Percentiles rank a stretch among this genome's conserved stretches.
phyloP scores from a whole-genome alignment of 768 basidiomycete genomes.

The Pholiota molesta region DNA sequence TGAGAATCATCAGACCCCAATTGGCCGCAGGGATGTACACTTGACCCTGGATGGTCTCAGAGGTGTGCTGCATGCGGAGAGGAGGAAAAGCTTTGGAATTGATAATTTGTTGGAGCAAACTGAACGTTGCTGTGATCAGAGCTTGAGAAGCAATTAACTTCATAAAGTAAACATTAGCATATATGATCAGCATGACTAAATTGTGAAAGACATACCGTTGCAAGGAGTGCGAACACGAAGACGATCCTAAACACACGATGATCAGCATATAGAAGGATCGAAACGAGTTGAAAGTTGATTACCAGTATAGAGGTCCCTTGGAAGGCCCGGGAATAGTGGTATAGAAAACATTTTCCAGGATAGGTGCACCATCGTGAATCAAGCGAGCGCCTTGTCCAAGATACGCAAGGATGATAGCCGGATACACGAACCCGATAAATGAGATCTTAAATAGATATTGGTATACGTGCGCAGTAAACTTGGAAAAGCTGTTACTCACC shows the following conservation, averaged over 20 bases:
- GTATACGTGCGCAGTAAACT: not conserved
- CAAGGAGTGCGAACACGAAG: conserved; percentile 64
- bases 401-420: conserved; percentile 63
- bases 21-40: conserved; percentile 69
- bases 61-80: conserved; percentile 63
- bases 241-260: conserved; percentile 44
- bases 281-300: conserved; percentile 4
- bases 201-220: conserved; percentile 48
- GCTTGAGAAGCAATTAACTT: conserved; percentile 67
- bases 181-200: not conserved
- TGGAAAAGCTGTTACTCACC: conserved; percentile 28
- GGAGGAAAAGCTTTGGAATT: conserved; percentile 61
- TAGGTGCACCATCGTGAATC: conserved; percentile 49
- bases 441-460: conserved; percentile 39
- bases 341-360: conserved; percentile 65
- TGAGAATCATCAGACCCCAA: conserved; percentile 57
- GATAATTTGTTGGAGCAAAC: conserved; percentile 64
- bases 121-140: conserved; percentile 71
- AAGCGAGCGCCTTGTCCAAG: conserved; percentile 73
- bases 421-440: conserved; percentile 57
- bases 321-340: conserved; percentile 59
- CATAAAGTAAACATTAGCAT: not conserved
- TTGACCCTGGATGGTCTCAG: conserved; percentile 61
- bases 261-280: not conserved
- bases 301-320: conserved; percentile 64